Base-by-base conservation (phyloP, 768 basidiomycete species). In the Leucosporidium scottii region DNA sequence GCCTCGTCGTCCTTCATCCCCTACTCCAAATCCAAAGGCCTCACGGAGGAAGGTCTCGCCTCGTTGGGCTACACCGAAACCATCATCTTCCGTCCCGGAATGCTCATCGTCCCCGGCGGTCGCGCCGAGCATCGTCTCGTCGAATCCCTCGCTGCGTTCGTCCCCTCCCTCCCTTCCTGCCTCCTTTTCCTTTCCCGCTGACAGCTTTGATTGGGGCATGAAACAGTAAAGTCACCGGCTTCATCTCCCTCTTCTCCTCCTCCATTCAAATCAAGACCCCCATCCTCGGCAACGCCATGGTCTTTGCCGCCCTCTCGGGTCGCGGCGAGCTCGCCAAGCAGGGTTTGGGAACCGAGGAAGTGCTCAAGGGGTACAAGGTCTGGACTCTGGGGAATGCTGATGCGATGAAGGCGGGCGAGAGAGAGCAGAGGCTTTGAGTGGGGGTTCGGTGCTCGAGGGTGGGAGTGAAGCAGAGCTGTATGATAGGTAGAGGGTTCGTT, bases 1-100 rank as follows among this genome's bases (percentile, higher is more conserved):
- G 60, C 70, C 18, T 48, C 66, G 5, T 27, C 34, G 1, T 56
- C 64, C 36, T 62, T 59, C 55, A 50, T 58, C 49, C 30, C 58
- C 48, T 63, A 68, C 65, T 27, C 61, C 10, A 25, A n/a, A 27
- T 61, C 47, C 3, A 67, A 62, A 17, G 67, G 87, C 21, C 78
- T 85, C 36, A 91, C 90, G 0, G 90, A 91, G 76, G 79, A 83
- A 56, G 86, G 79, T 0, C 80, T 91, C 25, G 86, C 88, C 0
- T 78, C 77, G 5, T 78, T 90, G 8, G 88, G 87, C 15, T 91
- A 90, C 75, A 74, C 79, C 18, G 88, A 90, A 62, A 84, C 85
- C 1, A 84, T 90, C 67, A 75, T 89, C 57, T 86, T 90, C 76
- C 83, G 87, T 25, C 88, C 90, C 3, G 84, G 75, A 0, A 68